Evolutionary conservation across 2,329 filamentous ascomycete genomes (phyloP).

Genomic region (Atkinsonella hypoxylon): DNA sequence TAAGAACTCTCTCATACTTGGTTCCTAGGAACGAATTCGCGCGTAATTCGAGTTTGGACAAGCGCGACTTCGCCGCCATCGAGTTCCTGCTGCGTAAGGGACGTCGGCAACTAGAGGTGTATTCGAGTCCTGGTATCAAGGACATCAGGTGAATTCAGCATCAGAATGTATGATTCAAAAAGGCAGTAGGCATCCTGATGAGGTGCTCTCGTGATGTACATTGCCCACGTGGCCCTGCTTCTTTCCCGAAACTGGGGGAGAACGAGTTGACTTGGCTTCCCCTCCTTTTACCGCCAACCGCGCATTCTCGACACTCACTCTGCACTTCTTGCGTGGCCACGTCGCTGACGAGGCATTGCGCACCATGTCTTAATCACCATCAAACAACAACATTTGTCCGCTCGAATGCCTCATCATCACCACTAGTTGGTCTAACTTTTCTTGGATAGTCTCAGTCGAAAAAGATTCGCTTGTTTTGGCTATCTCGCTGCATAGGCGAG

Average conservation of each 20-base stretch:
- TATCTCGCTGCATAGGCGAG: conserved; percentile 4
- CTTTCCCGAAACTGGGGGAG: neutral
- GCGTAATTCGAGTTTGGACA: conserved; percentile 55
- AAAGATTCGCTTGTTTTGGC: conserved; percentile 6
- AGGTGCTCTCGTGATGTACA: neutral
- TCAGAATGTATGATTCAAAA: neutral
- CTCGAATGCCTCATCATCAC: conserved; percentile 3
- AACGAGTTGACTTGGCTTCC: neutral
- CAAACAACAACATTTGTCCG: conserved; percentile 3
- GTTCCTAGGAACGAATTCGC: conserved; percentile 52
- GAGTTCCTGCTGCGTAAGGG: conserved; percentile 80
- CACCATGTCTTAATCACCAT: conserved; percentile 6
- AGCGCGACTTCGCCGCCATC: conserved; percentile 75
- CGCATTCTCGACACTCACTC: neutral
- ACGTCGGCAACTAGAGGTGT: conserved; percentile 67
- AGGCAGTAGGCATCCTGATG: neutral
- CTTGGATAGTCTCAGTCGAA: conserved; percentile 14
- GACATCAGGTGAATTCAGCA: conserved; percentile 44
- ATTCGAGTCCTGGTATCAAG: conserved; percentile 68
- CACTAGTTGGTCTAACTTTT: conserved; percentile 7
- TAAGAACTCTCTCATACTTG: neutral
- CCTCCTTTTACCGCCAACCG: neutral
- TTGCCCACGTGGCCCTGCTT: neutral
- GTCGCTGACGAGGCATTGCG: conserved; percentile 3
- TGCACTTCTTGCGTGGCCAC: conserved; percentile 1